Conservation (phyloP, 164 flowering plant species). For the Magnolia kwangsiensis region DNA sequence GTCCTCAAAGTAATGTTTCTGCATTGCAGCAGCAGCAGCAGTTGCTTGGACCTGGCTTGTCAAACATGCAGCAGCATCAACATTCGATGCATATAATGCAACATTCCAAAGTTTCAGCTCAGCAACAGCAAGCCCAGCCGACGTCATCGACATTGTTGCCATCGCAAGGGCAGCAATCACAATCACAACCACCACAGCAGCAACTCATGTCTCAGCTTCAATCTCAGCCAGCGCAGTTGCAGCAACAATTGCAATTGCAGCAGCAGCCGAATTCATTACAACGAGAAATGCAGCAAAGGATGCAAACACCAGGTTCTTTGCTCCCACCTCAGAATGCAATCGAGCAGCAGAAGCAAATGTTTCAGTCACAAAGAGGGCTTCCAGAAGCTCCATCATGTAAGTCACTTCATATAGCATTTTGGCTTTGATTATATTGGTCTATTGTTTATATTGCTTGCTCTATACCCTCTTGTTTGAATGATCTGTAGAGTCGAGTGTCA, state of each 20-base stretch:
- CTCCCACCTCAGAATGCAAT: constrained; percentile 19
- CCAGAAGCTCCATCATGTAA: constrained; percentile 22
- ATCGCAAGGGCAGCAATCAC: constrained; percentile 62
- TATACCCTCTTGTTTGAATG: no score
- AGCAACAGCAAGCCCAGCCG: constrained; percentile 29
- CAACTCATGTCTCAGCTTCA: constrained; percentile 28
- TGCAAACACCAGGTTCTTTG: constrained; percentile 12
- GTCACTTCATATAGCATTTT: constrained; percentile 27
- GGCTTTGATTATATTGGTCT: constrained; percentile 7
- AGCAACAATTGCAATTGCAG: constrained; percentile 28
- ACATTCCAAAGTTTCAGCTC: constrained; percentile 47
- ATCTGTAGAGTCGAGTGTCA: no score
- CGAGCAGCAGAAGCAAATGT: constrained; percentile 16
- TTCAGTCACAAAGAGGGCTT: constrained; percentile 12
- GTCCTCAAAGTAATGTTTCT: constrained; percentile 42
- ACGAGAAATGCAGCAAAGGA: constrained; percentile 20
- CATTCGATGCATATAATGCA: constrained; percentile 55
- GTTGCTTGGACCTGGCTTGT: constrained; percentile 45
- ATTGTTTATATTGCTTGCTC: no score
- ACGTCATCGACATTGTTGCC: constrained; percentile 31
- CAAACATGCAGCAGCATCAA: constrained; percentile 58
- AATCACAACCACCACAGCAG: constrained; percentile 51
- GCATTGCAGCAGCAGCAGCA: constrained; percentile 21
- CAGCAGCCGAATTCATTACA: constrained; percentile 59
- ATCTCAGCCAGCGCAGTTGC: constrained; percentile 16